Evolutionary conservation across 345 rosid genomes (phyloP).

Genomic region (Dipteronia sinensis): DNA sequence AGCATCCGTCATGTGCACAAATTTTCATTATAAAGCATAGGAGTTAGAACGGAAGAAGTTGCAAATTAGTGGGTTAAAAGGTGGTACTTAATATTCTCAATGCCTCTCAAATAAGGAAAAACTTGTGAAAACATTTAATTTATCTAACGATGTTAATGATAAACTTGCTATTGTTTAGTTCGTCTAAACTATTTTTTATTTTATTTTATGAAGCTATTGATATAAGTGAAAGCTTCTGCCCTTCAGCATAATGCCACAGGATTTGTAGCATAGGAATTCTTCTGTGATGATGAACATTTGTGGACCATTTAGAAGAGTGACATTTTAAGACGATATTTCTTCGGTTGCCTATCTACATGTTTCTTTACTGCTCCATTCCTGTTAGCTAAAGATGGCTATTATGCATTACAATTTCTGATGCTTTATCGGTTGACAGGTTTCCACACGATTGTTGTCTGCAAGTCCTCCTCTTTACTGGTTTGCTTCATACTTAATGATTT

Average conservation of each 20-base stretch:
- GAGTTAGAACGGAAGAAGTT: neutral
- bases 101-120: too few relatives aligned
- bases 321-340: too few relatives aligned
- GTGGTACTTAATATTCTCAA: neutral
- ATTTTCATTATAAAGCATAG: neutral
- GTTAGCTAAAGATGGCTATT: neutral
- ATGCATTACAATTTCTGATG: neutral
- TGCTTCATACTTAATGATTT: conserved; percentile 53
- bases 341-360: too few relatives aligned
- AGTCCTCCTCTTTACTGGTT: conserved; percentile 90
- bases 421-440: conserved; percentile 20
- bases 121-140: too few relatives aligned
- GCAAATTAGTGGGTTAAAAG: neutral
- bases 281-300: too few relatives aligned
- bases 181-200: neutral
- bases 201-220: too few relatives aligned
- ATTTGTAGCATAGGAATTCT: neutral
- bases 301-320: too few relatives aligned
- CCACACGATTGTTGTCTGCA: conserved; percentile 89
- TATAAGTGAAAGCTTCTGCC: neutral
- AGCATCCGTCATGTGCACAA: neutral
- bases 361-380: too few relatives aligned
- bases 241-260: neutral
- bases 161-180: neutral
- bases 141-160: too few relatives aligned